Conservation (phyloP, 2,329 filamentous ascomycete species). For the Exophiala alcalophila region DNA sequence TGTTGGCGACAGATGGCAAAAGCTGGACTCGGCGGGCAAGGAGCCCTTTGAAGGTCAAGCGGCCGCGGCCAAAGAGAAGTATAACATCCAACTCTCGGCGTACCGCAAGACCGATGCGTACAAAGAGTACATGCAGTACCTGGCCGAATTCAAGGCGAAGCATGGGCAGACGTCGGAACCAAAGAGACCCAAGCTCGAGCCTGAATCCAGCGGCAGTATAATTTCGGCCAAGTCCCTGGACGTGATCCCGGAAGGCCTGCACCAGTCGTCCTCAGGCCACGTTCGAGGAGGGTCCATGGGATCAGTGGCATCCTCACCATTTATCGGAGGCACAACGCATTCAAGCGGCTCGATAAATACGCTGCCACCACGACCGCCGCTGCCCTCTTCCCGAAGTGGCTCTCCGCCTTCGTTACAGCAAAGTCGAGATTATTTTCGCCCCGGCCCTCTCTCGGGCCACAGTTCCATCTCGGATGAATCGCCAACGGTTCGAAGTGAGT, state of each 20-base stretch:
- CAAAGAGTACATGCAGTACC: constrained; percentile 66
- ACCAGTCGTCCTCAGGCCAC: constrained; percentile 19
- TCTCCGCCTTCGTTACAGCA: constrained; percentile 18
- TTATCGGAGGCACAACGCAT: constrained; percentile 14
- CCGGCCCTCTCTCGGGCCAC: constrained; percentile 23
- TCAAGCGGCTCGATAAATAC: neutral
- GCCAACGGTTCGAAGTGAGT: constrained; percentile 22
- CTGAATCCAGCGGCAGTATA: constrained; percentile 34
- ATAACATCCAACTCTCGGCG: constrained; percentile 66
- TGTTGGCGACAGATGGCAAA: constrained; percentile 79
- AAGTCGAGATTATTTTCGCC: constrained; percentile 20
- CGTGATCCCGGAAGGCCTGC: constrained; percentile 9
- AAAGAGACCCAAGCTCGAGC: constrained; percentile 45
- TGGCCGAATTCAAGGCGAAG: constrained; percentile 74
- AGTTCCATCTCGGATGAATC: constrained; percentile 30
- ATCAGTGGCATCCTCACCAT: constrained; percentile 24
- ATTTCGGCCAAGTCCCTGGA: constrained; percentile 26
- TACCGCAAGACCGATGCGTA: constrained; percentile 76
- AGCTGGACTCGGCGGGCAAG: constrained; percentile 62
- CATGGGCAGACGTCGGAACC: constrained; percentile 48
- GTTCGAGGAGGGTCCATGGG: constrained; percentile 26
- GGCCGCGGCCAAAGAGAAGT: constrained; percentile 70
- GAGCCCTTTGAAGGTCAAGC: constrained; percentile 72
- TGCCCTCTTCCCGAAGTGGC: constrained; percentile 23
- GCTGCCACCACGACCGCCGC: constrained; percentile 15